phyloP scores from a whole-genome alignment of 2,329 filamentous ascomycete genomes.

The Claviceps cyperi region DNA sequence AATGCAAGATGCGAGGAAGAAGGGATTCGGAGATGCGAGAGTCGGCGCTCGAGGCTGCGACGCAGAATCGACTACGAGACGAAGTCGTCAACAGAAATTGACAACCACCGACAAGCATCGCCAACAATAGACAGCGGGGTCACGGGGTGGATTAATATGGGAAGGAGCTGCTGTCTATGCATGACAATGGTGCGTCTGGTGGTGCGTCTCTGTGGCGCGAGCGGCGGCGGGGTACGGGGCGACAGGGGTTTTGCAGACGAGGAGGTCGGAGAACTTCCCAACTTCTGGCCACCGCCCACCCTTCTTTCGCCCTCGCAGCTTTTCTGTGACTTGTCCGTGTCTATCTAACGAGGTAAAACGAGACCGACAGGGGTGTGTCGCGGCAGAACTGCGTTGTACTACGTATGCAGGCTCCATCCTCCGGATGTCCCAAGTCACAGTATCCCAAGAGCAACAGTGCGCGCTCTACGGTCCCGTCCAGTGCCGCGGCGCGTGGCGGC shows the following conservation, averaged over 20 bases:
- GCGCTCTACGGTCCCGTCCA: background rate
- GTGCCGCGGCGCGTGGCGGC: background rate
- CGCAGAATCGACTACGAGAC: slow-evolving; percentile 1
- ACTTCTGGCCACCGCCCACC: background rate
- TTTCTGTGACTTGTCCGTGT: background rate
- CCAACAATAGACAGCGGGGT: background rate
- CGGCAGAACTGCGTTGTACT: background rate
- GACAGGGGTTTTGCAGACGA: no score
- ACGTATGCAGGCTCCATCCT: background rate
- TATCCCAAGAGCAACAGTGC: background rate
- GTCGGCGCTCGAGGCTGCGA: slow-evolving; percentile 2
- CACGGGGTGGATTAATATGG: slow-evolving; percentile 1
- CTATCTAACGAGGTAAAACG: slow-evolving; percentile 1
- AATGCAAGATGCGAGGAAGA: background rate
- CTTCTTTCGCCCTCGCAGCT: background rate
- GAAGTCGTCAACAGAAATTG: slow-evolving; percentile 1
- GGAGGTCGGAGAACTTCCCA: no score
- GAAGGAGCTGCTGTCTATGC: background rate
- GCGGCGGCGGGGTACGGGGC: background rate
- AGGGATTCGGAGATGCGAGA: background rate
- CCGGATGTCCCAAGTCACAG: background rate
- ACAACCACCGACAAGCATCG: background rate
- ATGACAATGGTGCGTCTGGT: background rate
- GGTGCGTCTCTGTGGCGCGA: background rate
- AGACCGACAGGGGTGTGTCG: slow-evolving; percentile 1